Conservation (phyloP, 495 filamentous ascomycete species). For the Annulohypoxylon nitens region DNA sequence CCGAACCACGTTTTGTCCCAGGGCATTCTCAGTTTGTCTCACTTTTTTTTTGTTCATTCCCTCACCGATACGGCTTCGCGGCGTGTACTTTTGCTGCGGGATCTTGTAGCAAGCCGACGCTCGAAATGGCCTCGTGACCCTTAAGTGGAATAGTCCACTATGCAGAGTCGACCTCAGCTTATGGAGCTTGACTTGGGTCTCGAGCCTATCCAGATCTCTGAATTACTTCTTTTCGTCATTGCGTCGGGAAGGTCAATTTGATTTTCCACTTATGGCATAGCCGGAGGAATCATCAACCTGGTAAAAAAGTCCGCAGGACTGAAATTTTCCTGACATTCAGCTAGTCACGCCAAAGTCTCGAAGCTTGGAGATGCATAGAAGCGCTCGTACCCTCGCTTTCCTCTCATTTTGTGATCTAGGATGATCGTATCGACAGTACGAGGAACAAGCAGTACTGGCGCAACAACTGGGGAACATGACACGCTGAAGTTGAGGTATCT, state of each 20-base stretch:
- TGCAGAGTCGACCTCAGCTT: conserved; percentile 25
- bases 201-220: conserved; percentile 28
- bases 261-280: conserved; percentile 34
- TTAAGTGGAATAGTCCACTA: conserved; percentile 26
- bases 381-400: conserved; percentile 10
- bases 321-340: conserved; percentile 24
- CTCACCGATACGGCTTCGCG: conserved; percentile 35
- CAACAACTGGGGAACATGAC: conserved; percentile 1
- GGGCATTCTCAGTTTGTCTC: conserved; percentile 43
- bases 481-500: conserved; percentile 21
- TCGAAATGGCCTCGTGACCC: conserved; percentile 28
- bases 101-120: conserved; percentile 31
- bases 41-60: conserved; percentile 23
- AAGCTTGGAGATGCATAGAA: conserved; percentile 13
- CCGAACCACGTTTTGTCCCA: conserved; percentile 50
- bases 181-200: conserved; percentile 19
- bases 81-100: conserved; percentile 28
- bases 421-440: conserved; percentile 11
- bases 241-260: conserved; percentile 23
- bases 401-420: conserved; percentile 10
- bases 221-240: conserved; percentile 28
- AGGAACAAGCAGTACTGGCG: conserved; percentile 5
- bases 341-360: conserved; percentile 10
- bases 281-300: conserved; percentile 23
- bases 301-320: conserved; percentile 13